These are phyloP conservation scores for Allomyces javanicus DNA, from an alignment of 192 early-diverging fungal species.

Conservation along the genomic window DNA sequence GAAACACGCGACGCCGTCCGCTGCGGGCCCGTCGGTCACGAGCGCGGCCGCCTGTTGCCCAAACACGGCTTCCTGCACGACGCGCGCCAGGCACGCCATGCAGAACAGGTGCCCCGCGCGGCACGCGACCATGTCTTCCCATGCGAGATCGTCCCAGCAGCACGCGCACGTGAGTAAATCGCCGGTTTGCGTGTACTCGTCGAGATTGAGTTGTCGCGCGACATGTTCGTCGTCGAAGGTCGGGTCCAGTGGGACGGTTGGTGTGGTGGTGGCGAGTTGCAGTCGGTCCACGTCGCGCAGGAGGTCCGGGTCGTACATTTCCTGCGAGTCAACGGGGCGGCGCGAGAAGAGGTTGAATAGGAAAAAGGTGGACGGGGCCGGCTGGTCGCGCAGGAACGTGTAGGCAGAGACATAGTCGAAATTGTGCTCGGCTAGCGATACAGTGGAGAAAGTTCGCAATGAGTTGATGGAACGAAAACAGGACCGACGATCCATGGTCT, in stretches of 20 bases:
- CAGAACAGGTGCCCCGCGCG: conserved; percentile 4
- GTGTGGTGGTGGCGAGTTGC: not conserved
- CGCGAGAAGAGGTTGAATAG: not conserved
- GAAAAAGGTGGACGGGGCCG: not conserved
- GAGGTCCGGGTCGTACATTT: not conserved
- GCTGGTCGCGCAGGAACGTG: too few relatives aligned
- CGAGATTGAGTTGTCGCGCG: conserved; percentile 1
- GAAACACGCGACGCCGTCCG: conserved; percentile 1
- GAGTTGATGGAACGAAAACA: not conserved
- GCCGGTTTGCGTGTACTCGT: not conserved
- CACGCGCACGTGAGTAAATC: conserved; percentile 5
- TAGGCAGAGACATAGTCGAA: not conserved
- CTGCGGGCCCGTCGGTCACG: not conserved
- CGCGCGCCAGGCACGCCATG: conserved; percentile 3
- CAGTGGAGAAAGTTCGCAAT: not conserved
- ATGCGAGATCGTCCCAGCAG: conserved; percentile 5
- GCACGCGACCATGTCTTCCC: conserved; percentile 7
- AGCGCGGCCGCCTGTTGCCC: conserved; percentile 5
- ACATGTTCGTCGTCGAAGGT: not conserved
- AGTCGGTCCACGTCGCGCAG: not conserved
- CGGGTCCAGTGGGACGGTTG: not conserved
- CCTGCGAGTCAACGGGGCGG: not conserved
- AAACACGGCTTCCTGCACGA: conserved; percentile 7
- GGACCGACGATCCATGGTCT: too few relatives aligned
- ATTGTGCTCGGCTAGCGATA: not conserved